phyloP scores from a whole-genome alignment of 768 basidiomycete genomes.

The Lactarius evosmus region DNA sequence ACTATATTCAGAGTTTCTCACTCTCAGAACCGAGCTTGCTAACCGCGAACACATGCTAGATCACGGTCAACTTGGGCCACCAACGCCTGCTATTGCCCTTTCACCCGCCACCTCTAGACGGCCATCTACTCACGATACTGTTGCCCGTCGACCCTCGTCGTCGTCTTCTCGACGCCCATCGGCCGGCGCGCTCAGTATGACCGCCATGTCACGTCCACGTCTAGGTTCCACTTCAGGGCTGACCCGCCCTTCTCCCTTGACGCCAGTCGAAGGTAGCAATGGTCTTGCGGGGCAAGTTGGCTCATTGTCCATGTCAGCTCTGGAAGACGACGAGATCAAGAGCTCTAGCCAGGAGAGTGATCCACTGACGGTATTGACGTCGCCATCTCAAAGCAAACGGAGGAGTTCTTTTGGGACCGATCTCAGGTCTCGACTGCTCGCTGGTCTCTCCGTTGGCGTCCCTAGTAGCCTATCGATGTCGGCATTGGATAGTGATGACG shows the following conservation, averaged over 20 bases:
- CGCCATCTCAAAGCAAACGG: constrained; percentile 1
- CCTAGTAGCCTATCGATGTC: constrained; percentile 49
- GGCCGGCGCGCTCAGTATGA: constrained; percentile 13
- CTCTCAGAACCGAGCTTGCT: constrained; percentile 71
- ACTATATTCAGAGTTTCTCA: constrained; percentile 1
- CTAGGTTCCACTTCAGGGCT: constrained; percentile 20
- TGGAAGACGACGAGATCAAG: constrained; percentile 33
- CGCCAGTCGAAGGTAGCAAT: constrained; percentile 17
- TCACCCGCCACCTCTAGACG: constrained; percentile 51
- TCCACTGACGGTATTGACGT: not conserved
- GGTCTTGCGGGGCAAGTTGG: constrained; percentile 21
- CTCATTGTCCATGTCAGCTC: constrained; percentile 30
- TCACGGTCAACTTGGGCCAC: constrained; percentile 73
- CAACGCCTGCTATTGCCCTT: constrained; percentile 49
- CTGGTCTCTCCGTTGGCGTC: constrained; percentile 6
- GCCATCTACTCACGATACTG: constrained; percentile 29
- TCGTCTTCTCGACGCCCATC: constrained; percentile 27
- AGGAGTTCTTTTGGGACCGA: constrained; percentile 17
- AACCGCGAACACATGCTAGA: constrained; percentile 92
- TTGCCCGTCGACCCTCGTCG: constrained; percentile 18
- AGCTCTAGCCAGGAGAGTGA: constrained; percentile 29
- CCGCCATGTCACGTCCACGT: constrained; percentile 14
- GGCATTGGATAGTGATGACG: constrained; percentile 51
- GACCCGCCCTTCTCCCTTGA: constrained; percentile 12
- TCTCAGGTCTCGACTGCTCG: constrained; percentile 18